Percentiles rank a stretch among this genome's conserved stretches.
These are phyloP conservation scores for Trichoderma aggressivum DNA, from an alignment of 2,329 filamentous ascomycete genomes.

Conservation along the genomic window DNA sequence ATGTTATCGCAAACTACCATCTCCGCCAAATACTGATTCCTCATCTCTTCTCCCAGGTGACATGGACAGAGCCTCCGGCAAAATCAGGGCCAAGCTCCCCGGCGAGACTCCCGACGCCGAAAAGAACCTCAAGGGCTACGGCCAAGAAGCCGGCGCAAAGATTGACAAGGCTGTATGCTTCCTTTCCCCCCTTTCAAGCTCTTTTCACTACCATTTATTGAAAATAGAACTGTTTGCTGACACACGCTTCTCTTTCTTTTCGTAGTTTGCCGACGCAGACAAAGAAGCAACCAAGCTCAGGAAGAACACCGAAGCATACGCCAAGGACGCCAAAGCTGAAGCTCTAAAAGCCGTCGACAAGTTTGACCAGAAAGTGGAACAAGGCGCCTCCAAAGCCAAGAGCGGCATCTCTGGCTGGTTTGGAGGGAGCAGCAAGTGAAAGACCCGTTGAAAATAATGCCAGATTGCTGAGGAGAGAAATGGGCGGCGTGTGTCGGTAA, in stretches of 20 bases:
- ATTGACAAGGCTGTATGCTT: slow-evolving; percentile 64
- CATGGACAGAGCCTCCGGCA: slow-evolving; percentile 62
- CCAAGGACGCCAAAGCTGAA: slow-evolving; percentile 61
- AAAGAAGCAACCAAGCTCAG: slow-evolving; percentile 60
- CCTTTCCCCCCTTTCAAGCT: slow-evolving; percentile 22
- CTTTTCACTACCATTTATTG: not conserved
- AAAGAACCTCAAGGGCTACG: slow-evolving; percentile 55
- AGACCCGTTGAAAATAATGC: not conserved
- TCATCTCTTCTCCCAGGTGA: slow-evolving; percentile 58
- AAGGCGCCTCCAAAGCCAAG: slow-evolving; percentile 78
- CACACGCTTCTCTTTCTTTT: not conserved
- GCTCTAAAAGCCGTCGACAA: slow-evolving; percentile 72
- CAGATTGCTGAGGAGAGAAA: not conserved
- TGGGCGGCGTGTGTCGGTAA: not conserved
- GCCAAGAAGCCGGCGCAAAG: slow-evolving; percentile 55
- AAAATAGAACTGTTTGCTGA: not conserved
- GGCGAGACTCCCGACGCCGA: slow-evolving; percentile 60
- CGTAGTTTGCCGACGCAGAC: slow-evolving; percentile 54
- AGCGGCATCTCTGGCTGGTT: slow-evolving; percentile 83
- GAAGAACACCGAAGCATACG: slow-evolving; percentile 55
- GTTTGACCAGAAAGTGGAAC: slow-evolving; percentile 78
- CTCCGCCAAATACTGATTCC: not conserved
- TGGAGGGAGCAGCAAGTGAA: slow-evolving; percentile 55
- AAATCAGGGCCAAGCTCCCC: slow-evolving; percentile 60
- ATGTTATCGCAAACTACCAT: not conserved